Evolutionary conservation across 192 early-diverging fungal genomes (phyloP), one percentile per base, ranked within the genome.

Genomic region (Podila epigama): DNA sequence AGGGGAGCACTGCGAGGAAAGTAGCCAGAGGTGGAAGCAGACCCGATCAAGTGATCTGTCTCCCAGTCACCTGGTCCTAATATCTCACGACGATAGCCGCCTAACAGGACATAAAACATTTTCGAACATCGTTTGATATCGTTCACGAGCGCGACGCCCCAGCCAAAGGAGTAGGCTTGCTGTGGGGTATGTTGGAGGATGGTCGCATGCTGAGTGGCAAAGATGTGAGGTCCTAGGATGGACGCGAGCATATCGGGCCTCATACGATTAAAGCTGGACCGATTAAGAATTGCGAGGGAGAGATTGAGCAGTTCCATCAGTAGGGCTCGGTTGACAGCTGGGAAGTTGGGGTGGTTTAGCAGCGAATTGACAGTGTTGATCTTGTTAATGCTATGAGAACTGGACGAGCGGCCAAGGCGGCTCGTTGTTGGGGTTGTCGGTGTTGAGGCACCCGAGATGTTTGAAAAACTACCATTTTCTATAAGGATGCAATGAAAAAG

Each of bases 101-200:
- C 72, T 41, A 77, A 29, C 3, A 77, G 48, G 12, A 77, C 72
- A 28, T 77, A 77, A 44, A 77, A 77, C 72, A 77, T 77, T 53
- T 77, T 77, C 1, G 65, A 68, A 48, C 72, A 77, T 0, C 72
- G 64, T 59, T 77, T 77, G 27, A 77, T 77, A 10, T 77, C 72
- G 31, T 77, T 77, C 7, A 68, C 60, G 22, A 77, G 66, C 0
- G 72, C 64, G 13, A 77, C 36, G 29, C 72, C 72, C 72, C 72
- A 77, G 25, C 72, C 72, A 42, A 63, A 77, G 5, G 65, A 68
- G 25, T 77, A 77, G 0, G 72, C 50, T 22, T 77, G 72, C 13
- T 77, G 72, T 16, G 72, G 72, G 0, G 72, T 77, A 18, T 77
- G 72, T 28, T 77, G 72, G 3, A 77, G 29, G 29, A 77, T 68